Conservation (phyloP, 805 yeast species). For the Yarrowia deformans region DNA sequence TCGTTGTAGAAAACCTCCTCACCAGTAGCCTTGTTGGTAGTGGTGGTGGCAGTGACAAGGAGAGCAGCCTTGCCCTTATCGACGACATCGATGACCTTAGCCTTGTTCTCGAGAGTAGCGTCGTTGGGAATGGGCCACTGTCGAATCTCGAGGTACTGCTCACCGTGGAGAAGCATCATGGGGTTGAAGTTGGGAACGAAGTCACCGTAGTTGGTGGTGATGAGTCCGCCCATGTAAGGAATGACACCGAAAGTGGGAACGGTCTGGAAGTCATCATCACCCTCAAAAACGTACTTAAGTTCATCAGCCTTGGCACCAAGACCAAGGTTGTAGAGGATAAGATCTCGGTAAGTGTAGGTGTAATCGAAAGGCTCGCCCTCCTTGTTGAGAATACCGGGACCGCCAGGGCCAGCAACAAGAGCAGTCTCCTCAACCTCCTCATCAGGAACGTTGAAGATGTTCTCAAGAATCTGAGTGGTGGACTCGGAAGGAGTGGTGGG, state of each 20-base stretch:
- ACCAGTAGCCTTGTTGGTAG: constrained; percentile 72
- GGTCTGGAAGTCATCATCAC: constrained; percentile 76
- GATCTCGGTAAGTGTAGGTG: constrained; percentile 69
- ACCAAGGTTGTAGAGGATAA: constrained; percentile 85
- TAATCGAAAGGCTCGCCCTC: constrained; percentile 55
- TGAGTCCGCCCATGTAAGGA: constrained; percentile 75
- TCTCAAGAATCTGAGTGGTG: constrained; percentile 75
- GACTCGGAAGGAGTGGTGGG: constrained; percentile 76
- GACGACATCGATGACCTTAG: constrained; percentile 72
- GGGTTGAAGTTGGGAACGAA: constrained; percentile 85
- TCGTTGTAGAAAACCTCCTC: constrained; percentile 78
- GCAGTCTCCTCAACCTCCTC: constrained; percentile 56
- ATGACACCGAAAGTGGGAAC: constrained; percentile 91
- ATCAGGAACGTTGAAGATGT: constrained; percentile 52
- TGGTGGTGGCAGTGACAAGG: constrained; percentile 71
- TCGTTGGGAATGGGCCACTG: constrained; percentile 80
- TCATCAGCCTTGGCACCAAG: constrained; percentile 84
- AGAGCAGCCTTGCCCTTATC: constrained; percentile 89
- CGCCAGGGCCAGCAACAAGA: constrained; percentile 56
- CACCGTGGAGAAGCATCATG: constrained; percentile 90
- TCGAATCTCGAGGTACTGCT: constrained; percentile 81
- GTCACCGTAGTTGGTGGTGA: constrained; percentile 59
- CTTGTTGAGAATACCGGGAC: constrained; percentile 58
- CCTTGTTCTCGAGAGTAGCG: constrained; percentile 67
- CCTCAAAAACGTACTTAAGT: constrained; percentile 80